These are phyloP conservation scores for Ceriops decandra DNA, from an alignment of 345 rosid species.

Conservation along the genomic window DNA sequence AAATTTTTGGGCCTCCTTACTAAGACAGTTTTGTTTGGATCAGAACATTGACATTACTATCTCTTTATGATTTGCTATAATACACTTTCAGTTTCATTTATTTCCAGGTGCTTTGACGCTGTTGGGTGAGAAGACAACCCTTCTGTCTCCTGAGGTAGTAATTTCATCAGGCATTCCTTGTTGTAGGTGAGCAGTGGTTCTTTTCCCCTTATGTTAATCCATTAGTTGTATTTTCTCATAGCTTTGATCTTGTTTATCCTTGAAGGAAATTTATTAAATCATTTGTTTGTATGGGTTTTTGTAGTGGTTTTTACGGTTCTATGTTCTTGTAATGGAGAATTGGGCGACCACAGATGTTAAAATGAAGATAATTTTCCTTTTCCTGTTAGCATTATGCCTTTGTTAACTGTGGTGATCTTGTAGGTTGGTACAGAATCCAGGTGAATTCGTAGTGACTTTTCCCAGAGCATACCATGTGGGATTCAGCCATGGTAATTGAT, in stretches of 20 bases:
- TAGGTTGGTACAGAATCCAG: slow-evolving; percentile 96
- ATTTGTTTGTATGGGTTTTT: background rate
- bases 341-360: too few species aligned
- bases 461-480: slow-evolving; percentile 99
- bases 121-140: slow-evolving; percentile 98
- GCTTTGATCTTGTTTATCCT: slow-evolving; percentile 6
- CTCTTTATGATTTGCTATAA: slow-evolving; percentile 11
- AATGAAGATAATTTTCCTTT: background rate
- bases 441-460: slow-evolving; percentile 99
- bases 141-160: slow-evolving; percentile 79
- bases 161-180: slow-evolving; percentile 89
- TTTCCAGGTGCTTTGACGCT: slow-evolving; percentile 73
- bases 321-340: too few species aligned
- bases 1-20: background rate
- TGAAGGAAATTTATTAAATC: background rate
- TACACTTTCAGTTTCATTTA: slow-evolving; percentile 24
- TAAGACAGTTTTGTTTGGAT: slow-evolving; percentile 3
- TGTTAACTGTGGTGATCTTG: slow-evolving; percentile 26
- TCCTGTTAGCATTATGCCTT: slow-evolving; percentile 20
- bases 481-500: slow-evolving; percentile 98
- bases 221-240: slow-evolving; percentile 4
- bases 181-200: slow-evolving; percentile 63
- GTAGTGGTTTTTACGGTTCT: background rate
- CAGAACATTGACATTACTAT: slow-evolving; percentile 6
- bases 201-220: slow-evolving; percentile 5